Base-by-base conservation (phyloP, 805 yeast genomes). In the Candida xiaguanensis region DNA sequence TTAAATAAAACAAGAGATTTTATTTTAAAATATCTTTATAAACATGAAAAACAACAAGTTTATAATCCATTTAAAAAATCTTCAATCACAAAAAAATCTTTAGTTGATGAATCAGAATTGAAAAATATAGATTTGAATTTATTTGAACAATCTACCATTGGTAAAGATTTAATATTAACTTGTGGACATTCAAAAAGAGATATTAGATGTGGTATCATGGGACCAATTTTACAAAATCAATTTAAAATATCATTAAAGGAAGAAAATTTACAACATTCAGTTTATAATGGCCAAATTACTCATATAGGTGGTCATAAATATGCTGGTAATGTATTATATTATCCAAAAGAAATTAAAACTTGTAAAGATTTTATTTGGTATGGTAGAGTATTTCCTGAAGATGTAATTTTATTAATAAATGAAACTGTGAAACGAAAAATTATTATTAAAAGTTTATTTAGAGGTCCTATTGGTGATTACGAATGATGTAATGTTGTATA, bases 221-320 rank as follows among this genome's bases (percentile, higher is more conserved):
- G 84, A 0, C 87, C 87, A 1, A 35, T 78, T 12, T 52, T 83
- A 0, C 51, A 56, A 26, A 49, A 61, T 8, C 88, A 84, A 52
- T 77, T 83, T 37, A 55, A 53, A 18, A 44, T 38, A 22, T 77
- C 74, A 1, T 46, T 80, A 12, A 41, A 49, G 9, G 31, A 45
- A 1, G 63, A 70, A 32, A 58, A 56, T 0, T 31, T 76, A 28
- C 58, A 59, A 9, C 45, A 48, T 30, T n/a, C 22, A 5, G 40
- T 42, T 12, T 39, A 57, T 25, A 65, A 81, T 24, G 89, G 87
- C 0, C 51, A 75, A 5, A 66, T 83, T 0, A 80, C 90, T 9
- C 96, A 87, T 56, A 67, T 87, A 29, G 95, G 95, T 1, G 96
- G 96, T 0, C 96, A 87, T 55, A 85, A 73, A 2, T 87, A 77